A percentile compares a stretch with the other conserved stretches of the same genome.
phyloP scores from a whole-genome alignment of 2,329 filamentous ascomycete species.

The Mycocentrospora acerina region DNA sequence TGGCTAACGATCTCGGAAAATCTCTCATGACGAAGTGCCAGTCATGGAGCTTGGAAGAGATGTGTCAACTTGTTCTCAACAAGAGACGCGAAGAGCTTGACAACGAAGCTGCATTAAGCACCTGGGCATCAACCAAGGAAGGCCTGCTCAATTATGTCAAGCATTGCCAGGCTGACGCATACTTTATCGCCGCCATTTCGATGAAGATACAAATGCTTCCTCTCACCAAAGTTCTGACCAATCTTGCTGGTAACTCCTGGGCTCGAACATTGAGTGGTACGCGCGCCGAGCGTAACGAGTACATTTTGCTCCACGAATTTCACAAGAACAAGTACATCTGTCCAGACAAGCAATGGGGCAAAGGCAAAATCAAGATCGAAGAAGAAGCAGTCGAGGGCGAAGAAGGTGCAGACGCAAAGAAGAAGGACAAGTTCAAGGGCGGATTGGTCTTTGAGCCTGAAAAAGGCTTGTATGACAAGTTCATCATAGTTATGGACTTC shows the following conservation, averaged over 20 bases:
- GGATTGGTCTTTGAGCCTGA: conserved; percentile 98
- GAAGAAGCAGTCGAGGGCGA: conserved; percentile 73
- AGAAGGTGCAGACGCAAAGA: conserved; percentile 72
- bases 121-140: conserved; percentile 79
- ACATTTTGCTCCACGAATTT: conserved; percentile 97
- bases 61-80: conserved; percentile 87
- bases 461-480: conserved; percentile 96
- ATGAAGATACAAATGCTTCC: conserved; percentile 89
- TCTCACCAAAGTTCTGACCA: conserved; percentile 91
- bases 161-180: conserved; percentile 93
- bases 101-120: conserved; percentile 81
- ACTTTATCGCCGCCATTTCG: conserved; percentile 89
- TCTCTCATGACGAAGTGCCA: conserved; percentile 97
- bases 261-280: conserved; percentile 93
- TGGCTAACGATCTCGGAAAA: conserved; percentile 95
- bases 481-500: conserved; percentile 99
- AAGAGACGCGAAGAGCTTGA: conserved; percentile 81
- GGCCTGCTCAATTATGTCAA: conserved; percentile 91
- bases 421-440: conserved; percentile 99
- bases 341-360: conserved; percentile 87
- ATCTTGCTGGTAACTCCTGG: conserved; percentile 97
- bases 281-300: conserved; percentile 95
- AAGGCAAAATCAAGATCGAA: conserved; percentile 69
- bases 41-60: conserved; percentile 96
- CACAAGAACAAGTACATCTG: conserved; percentile 97